Evolutionary conservation across 768 basidiomycete species (phyloP).

Genomic region (Chalciporus chontae): DNA sequence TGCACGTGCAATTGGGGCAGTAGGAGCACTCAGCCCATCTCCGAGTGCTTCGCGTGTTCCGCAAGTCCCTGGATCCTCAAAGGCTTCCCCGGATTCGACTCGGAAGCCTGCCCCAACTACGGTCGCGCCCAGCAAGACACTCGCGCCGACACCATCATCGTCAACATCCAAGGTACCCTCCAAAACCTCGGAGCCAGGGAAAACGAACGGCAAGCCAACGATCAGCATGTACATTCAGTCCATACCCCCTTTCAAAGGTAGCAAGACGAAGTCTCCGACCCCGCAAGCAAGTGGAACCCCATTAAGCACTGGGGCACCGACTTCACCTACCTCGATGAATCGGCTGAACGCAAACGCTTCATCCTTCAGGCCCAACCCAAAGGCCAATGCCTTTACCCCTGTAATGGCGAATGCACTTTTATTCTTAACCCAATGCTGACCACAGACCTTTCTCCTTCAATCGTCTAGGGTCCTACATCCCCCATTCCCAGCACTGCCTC

Average conservation of each 20-base stretch:
- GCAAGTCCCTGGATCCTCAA: constrained; percentile 28
- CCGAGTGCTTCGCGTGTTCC: constrained; percentile 47
- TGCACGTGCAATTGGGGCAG: constrained; percentile 66
- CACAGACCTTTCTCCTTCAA: constrained; percentile 4
- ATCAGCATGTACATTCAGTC: constrained; percentile 80
- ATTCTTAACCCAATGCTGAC: constrained; percentile 16
- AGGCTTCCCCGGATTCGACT: constrained; percentile 26
- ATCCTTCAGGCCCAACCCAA: constrained; percentile 86
- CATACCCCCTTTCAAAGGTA: constrained; percentile 89
- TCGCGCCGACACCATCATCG: constrained; percentile 27
- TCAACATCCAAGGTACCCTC: constrained; percentile 30
- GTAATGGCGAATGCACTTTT: constrained; percentile 34
- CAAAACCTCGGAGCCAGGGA: constrained; percentile 29
- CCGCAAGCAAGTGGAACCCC: constrained; percentile 31
- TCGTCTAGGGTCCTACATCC: constrained; percentile 42
- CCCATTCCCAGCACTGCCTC: constrained; percentile 41
- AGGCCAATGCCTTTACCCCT: constrained; percentile 73
- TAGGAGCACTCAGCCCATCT: constrained; percentile 37
- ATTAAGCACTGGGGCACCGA: constrained; percentile 35
- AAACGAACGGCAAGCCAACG: constrained; percentile 42
- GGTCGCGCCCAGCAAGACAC: constrained; percentile 23
- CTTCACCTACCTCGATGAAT: constrained; percentile 54
- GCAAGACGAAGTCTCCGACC: constrained; percentile 36
- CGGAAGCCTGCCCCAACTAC: constrained; percentile 28
- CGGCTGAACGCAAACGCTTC: constrained; percentile 86